Evolutionary conservation across 2,329 filamentous ascomycete genomes (phyloP).

Genomic region (Cladosporium sp.): DNA sequence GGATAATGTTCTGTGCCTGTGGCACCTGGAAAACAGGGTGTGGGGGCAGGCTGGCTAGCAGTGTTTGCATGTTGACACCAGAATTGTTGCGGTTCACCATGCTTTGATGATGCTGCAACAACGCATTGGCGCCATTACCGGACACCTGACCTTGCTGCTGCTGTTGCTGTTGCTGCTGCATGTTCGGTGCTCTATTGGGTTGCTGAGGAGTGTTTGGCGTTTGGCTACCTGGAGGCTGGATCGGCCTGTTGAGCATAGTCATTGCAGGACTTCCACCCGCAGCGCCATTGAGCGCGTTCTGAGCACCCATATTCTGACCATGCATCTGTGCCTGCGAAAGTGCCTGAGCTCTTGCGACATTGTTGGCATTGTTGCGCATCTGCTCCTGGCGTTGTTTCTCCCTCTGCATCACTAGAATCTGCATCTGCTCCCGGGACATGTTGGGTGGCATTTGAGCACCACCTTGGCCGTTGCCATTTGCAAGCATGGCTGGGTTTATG

Average conservation of each 20-base stretch:
- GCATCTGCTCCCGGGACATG: conserved; percentile 25
- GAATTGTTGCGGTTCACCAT: conserved; percentile 35
- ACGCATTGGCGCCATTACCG: conserved; percentile 27
- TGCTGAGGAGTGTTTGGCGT: conserved; percentile 35
- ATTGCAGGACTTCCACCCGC: conserved; percentile 45
- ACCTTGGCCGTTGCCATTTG: conserved; percentile 27
- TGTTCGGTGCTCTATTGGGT: conserved; percentile 26
- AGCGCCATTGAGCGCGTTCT: conserved; percentile 38
- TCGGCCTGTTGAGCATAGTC: conserved; percentile 51
- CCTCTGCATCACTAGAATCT: conserved; percentile 38
- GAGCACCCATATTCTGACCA: conserved; percentile 48
- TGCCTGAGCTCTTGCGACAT: conserved; percentile 37
- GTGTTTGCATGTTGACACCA: conserved; percentile 12
- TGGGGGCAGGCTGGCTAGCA: conserved; percentile 34
- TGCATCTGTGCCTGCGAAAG: conserved; percentile 48
- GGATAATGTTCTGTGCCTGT: conserved; percentile 15
- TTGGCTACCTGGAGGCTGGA: conserved; percentile 47
- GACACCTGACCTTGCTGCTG: conserved; percentile 30
- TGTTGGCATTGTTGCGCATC: conserved; percentile 39
- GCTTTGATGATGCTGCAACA: conserved; percentile 34
- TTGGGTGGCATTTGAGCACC: conserved; percentile 19
- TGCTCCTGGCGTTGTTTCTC: conserved; percentile 39
- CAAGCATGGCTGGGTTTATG: conserved; percentile 40
- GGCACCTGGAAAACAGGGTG: conserved; percentile 18
- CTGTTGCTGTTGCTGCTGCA: conserved; percentile 22